These are phyloP conservation scores for Salix exigua DNA, from an alignment of 345 rosid genomes.

Conservation along the genomic window DNA sequence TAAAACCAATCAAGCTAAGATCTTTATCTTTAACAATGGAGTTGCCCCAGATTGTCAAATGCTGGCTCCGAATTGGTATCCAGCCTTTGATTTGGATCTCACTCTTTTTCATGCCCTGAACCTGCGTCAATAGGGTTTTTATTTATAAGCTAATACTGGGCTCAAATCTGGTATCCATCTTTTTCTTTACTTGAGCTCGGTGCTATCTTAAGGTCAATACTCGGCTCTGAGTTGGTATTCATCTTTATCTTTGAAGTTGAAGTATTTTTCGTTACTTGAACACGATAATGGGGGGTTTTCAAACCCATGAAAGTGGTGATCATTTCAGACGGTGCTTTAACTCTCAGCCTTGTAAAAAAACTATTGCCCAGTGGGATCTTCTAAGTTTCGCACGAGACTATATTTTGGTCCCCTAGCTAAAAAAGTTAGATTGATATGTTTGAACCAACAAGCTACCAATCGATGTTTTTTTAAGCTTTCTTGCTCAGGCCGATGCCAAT, in stretches of 20 bases:
- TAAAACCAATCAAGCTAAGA: background rate
- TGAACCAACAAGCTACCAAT: slow-evolving; percentile 5
- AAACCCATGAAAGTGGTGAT: background rate
- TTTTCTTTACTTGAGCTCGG: no score
- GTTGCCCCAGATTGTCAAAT: no score
- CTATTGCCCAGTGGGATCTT: background rate
- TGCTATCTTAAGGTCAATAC: background rate
- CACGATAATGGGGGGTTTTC: background rate
- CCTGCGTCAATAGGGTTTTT: no score
- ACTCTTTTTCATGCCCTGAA: no score
- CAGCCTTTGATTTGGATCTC: no score
- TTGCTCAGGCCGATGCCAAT: background rate
- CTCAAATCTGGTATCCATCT: no score
- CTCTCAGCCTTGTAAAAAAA: background rate
- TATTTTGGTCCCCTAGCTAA: background rate
- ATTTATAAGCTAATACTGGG: no score
- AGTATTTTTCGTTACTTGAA: background rate
- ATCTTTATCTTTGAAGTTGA: background rate
- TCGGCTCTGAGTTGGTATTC: background rate
- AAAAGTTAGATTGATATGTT: slow-evolving; percentile 16
- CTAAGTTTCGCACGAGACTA: background rate
- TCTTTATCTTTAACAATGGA: background rate
- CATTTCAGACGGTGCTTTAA: background rate
- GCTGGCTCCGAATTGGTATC: no score
- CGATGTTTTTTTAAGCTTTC: background rate